Base-by-base conservation (phyloP, 257 asterid species). In the Primulina tabacum region DNA sequence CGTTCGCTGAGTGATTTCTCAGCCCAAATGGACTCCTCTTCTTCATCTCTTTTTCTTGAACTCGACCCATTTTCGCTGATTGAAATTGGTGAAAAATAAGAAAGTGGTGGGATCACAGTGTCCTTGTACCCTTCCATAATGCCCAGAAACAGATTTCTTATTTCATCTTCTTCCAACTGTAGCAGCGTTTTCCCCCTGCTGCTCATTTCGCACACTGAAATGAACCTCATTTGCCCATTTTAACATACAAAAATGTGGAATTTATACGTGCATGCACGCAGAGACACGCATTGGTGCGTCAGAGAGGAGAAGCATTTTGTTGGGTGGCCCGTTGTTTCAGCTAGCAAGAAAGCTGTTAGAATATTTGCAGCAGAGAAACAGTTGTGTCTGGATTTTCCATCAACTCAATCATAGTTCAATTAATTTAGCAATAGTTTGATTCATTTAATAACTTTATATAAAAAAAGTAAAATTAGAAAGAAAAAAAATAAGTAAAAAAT, bases 61-160 rank as follows among this genome's bases (percentile, higher is more conserved):
- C 38, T 69, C 2, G 77, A 60, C 26, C 60, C 75, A 57, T 11
- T 71, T 5, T 74, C 83, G 17, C 4, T 32, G 8, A 5, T 71
- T 50, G 70, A 53, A 64, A 55, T 59, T 47, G 72, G 62, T 32
- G 81, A 75, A 60, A 79, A 75, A 58, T 79, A 79, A 0, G 89
- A 80, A 8, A 84, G 57, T 35, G 88, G 82, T 3, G 89, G 86
- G 47, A 84, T 84, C 21, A 73, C 78, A 11, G 83, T 34, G 67
- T 84, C 92, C 7, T 73, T 76, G 53, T 84, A 85, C 6, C 82
- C 89, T 47, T 79, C 88, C 95, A 85, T 87, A 1, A 87, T 77
- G 64, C 81, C 83, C 78, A 81, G 62, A 62, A 85, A 69, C 74
- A 89, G 62, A 62, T 58, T 66, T 3, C 58, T 72, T 14, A 83